phyloP scores from a whole-genome alignment of 495 filamentous ascomycete genomes.

The Mycothermus thermophilus region DNA sequence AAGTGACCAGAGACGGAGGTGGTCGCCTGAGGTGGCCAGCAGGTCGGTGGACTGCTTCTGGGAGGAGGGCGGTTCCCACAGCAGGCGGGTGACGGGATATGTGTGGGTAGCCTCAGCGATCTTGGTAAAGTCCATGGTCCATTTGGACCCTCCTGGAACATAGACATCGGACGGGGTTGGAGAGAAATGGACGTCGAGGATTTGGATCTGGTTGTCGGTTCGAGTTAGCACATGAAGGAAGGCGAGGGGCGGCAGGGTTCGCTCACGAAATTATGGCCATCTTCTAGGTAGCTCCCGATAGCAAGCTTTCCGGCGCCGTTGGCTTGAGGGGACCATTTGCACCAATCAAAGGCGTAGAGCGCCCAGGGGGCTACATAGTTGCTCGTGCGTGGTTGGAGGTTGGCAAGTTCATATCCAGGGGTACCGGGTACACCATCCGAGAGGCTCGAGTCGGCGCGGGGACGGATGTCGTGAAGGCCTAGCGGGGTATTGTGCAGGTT shows the following conservation, averaged over 20 bases:
- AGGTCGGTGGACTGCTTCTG: slow-evolving; percentile 95
- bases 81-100: slow-evolving; percentile 87
- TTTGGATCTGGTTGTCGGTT: slow-evolving; percentile 64
- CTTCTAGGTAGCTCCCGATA: slow-evolving; percentile 89
- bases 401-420: slow-evolving; percentile 39
- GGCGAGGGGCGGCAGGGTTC: too few species aligned
- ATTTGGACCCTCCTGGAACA: slow-evolving; percentile 51
- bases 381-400: slow-evolving; percentile 41
- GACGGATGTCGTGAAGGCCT: slow-evolving; percentile 79
- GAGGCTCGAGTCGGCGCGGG: slow-evolving; percentile 58
- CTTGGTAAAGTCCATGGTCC: slow-evolving; percentile 78
- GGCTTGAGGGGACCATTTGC: slow-evolving; percentile 83
- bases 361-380: slow-evolving; percentile 94
- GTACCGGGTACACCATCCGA: slow-evolving; percentile 47
- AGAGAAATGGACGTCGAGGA: slow-evolving; percentile 71
- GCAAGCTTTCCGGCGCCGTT: slow-evolving; percentile 82
- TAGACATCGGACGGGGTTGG: slow-evolving; percentile 61
- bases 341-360: slow-evolving; percentile 96
- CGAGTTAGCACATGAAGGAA: too few species aligned
- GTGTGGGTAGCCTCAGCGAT: slow-evolving; percentile 97
- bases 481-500: slow-evolving; percentile 71
- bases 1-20: slow-evolving; percentile 89
- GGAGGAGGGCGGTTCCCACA: slow-evolving; percentile 96
- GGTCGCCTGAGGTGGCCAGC: slow-evolving; percentile 90
- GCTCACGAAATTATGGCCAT: slow-evolving; percentile 91